phyloP scores from a whole-genome alignment of 1,284 basidiomycete species.

The Mycena sp. region DNA sequence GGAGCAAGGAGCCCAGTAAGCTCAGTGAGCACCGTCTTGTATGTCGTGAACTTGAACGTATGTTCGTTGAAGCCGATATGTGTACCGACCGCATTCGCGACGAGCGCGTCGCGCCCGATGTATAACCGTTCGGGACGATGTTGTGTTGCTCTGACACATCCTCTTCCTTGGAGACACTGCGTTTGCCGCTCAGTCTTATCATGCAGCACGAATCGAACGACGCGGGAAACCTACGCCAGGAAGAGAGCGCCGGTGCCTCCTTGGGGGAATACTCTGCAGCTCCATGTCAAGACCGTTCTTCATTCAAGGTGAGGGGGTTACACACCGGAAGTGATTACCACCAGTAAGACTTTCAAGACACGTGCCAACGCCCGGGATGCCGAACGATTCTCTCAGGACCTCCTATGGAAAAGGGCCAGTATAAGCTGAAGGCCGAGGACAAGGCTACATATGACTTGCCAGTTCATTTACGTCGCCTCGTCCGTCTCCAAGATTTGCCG shows the following conservation, averaged over 20 bases:
- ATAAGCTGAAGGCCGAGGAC: not conserved
- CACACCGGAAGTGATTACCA: slow-evolving; percentile 65
- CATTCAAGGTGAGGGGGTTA: not conserved
- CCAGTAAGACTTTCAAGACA: slow-evolving; percentile 64
- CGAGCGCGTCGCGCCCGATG: slow-evolving; percentile 43
- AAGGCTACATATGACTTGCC: slow-evolving; percentile 7
- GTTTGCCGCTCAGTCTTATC: not conserved
- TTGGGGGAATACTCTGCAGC: slow-evolving; percentile 50
- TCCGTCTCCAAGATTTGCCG: slow-evolving; percentile 72
- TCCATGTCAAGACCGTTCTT: slow-evolving; percentile 50
- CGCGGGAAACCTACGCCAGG: slow-evolving; percentile 51
- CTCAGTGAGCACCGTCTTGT: slow-evolving; percentile 42
- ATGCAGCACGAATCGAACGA: not conserved
- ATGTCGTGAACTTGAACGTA: slow-evolving; percentile 19
- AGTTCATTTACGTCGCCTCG: slow-evolving; percentile 59
- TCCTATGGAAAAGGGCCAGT: not conserved
- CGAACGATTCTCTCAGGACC: slow-evolving; percentile 26
- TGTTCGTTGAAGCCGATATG: slow-evolving; percentile 10
- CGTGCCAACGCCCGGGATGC: slow-evolving; percentile 46
- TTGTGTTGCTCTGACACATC: slow-evolving; percentile 51
- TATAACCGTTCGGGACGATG: slow-evolving; percentile 61
- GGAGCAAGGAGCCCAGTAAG: slow-evolving; percentile 50
- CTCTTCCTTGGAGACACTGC: slow-evolving; percentile 29
- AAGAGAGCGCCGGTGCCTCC: slow-evolving; percentile 62
- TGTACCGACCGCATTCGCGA: slow-evolving; percentile 20